Conservation (phyloP, 2,329 filamentous ascomycete species). For the Arthroderma uncinatum region DNA sequence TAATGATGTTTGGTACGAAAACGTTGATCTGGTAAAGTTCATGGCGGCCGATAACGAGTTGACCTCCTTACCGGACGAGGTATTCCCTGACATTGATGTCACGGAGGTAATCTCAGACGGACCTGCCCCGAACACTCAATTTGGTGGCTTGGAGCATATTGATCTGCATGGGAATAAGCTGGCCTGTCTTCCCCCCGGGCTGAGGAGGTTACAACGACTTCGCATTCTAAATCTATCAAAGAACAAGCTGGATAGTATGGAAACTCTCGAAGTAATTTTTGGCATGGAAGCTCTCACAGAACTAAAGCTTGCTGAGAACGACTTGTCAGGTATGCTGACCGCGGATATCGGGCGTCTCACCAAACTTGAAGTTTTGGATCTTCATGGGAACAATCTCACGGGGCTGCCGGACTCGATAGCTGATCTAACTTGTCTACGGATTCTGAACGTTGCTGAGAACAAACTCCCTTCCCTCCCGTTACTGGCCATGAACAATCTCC, state of each 20-base stretch:
- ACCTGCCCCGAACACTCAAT: constrained; percentile 60
- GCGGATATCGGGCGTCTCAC: constrained; percentile 51
- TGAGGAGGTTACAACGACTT: constrained; percentile 61
- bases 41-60: constrained; percentile 86
- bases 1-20: constrained; percentile 72
- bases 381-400: constrained; percentile 69
- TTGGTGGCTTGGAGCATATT: constrained; percentile 66
- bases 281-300: constrained; percentile 65
- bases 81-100: constrained; percentile 63
- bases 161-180: constrained; percentile 82
- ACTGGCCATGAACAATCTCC: constrained; percentile 53
- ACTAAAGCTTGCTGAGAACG: constrained; percentile 69
- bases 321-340: constrained; percentile 57
- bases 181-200: constrained; percentile 58
- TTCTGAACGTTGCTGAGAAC: constrained; percentile 73
- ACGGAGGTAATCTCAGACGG: constrained; percentile 51
- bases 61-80: constrained; percentile 55
- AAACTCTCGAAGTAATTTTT: constrained; percentile 59
- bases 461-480: constrained; percentile 61
- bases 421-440: constrained; percentile 57
- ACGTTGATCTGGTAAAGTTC: constrained; percentile 73
- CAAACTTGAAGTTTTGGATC: constrained; percentile 66
- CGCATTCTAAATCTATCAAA: constrained; percentile 76
- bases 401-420: constrained; percentile 56
- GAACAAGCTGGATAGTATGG: constrained; percentile 61